phyloP scores from a whole-genome alignment of 2,329 filamentous ascomycete genomes.

The Ceratocystis cubensis region DNA sequence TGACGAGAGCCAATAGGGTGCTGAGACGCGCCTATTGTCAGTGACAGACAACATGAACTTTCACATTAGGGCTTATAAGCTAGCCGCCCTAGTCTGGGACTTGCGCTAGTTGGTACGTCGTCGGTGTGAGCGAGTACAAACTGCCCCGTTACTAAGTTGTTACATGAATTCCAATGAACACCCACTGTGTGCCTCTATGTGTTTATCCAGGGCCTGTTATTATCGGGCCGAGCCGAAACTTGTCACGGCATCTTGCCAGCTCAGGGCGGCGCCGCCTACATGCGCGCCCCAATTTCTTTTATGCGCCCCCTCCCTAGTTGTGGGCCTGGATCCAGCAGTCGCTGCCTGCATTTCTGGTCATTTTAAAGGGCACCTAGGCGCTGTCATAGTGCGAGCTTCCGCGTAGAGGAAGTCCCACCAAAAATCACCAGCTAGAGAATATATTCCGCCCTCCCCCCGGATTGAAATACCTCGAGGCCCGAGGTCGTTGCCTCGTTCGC shows the following conservation, averaged over 20 bases:
- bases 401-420: background rate
- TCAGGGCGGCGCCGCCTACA: background rate
- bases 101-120: too few species aligned
- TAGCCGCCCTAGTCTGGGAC: too few species aligned
- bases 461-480: background rate
- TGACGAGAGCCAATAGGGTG: too few species aligned
- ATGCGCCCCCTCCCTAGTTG: too few species aligned
- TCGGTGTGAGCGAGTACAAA: too few species aligned
- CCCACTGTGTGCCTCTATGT: background rate
- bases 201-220: background rate
- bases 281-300: too few species aligned
- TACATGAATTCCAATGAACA: background rate
- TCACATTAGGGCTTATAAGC: too few species aligned
- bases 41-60: too few species aligned
- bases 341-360: background rate
- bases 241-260: background rate
- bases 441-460: background rate
- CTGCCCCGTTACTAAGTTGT: background rate
- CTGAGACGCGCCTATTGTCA: too few species aligned
- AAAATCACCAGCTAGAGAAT: background rate
- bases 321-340: background rate
- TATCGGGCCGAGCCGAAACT: background rate
- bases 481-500: background rate
- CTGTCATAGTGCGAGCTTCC: background rate
- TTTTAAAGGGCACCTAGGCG: background rate